Evolutionary conservation across 257 asterid genomes (phyloP), one percentile per base, ranked within the genome.

Genomic region (Nemophila menziesii): DNA sequence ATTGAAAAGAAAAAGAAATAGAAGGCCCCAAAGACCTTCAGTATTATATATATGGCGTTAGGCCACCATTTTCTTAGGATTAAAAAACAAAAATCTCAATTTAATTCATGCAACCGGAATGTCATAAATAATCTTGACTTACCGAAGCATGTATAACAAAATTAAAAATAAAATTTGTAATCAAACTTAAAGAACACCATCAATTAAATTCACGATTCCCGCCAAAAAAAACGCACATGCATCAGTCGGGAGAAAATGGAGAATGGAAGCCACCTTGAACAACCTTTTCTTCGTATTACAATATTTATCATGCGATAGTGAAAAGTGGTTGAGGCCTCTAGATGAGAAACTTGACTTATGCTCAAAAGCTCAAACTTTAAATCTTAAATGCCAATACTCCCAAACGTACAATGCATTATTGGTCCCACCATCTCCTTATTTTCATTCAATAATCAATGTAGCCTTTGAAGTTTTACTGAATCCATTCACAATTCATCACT

Each of bases 11-110:
- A n/a, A n/a, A n/a, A n/a, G n/a, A n/a, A n/a, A n/a, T n/a, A n/a
- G n/a, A n/a, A 75, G 95, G 92, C 87, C 95, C 97, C 92, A 79
- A 63, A 79, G 86, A 79, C 95, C 95, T 54, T 63, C n/a, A n/a
- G n/a, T n/a, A n/a, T n/a, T n/a, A n/a, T n/a, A n/a, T n/a, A n/a
- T 74, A 69, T 72, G 46, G 2, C 36, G 69, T 70, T 59, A 33
- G 72, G 70, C 92, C 79, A 59, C 86, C 62, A 40, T 56, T 59
- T 62, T 33, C 67, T 72, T 66, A 70, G 79, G 90, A 80, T n/a
- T n/a, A n/a, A n/a, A n/a, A n/a, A n/a, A n/a, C n/a, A n/a, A n/a
- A n/a, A n/a, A n/a, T n/a, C n/a, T n/a, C n/a, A n/a, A n/a, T n/a
- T n/a, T n/a, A n/a, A n/a, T n/a, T n/a, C n/a, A n/a, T n/a, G n/a